Conservation (phyloP, 306 rosid species). For the Delonix regia region DNA sequence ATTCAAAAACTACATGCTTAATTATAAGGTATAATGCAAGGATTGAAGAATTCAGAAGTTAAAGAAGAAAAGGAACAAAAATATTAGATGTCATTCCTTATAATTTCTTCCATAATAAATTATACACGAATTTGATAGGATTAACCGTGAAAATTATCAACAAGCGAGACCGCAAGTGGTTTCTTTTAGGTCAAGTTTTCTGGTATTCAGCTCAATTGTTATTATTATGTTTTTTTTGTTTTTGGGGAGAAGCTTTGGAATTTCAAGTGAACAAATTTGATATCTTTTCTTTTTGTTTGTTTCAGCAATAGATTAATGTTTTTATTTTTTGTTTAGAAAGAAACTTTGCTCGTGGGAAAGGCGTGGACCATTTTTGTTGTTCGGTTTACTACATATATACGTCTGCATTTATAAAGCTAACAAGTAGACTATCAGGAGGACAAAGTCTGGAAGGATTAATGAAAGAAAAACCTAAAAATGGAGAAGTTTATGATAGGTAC, state of each 20-base stretch:
- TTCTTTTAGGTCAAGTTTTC: background rate
- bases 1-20: background rate
- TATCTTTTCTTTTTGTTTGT: too few species aligned
- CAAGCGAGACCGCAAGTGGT: background rate
- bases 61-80: background rate
- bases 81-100: background rate
- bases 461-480: background rate
- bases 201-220: background rate
- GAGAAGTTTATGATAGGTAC: background rate
- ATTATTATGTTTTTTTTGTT: background rate
- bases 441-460: background rate
- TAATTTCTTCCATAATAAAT: background rate
- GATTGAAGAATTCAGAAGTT: background rate
- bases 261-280: background rate
- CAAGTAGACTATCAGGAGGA: background rate
- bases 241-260: background rate
- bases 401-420: background rate
- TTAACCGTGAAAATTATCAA: background rate
- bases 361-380: background rate
- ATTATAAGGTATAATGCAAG: background rate
- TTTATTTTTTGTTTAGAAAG: background rate
- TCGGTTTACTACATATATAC: background rate
- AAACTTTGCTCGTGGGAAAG: background rate
- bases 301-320: background rate
- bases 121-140: background rate